Evolutionary conservation across 2,329 filamentous ascomycete species (phyloP).

Genomic region (Fusarium falciforme): DNA sequence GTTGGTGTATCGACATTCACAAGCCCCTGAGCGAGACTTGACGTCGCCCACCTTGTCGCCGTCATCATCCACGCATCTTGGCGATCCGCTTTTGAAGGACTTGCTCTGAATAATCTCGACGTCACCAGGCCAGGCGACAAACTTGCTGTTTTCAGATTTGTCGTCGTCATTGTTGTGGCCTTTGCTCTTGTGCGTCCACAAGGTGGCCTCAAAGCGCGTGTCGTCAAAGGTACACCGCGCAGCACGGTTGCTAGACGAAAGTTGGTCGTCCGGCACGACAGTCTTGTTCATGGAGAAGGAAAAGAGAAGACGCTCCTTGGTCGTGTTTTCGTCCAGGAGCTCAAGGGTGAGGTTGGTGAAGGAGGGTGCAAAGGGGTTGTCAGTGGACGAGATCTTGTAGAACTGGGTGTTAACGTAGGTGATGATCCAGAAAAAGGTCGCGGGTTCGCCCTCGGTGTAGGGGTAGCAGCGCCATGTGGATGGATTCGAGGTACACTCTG

Average conservation of each 20-base stretch:
- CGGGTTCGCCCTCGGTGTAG: slow-evolving; percentile 55
- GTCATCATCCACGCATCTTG: slow-evolving; percentile 61
- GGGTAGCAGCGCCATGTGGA: slow-evolving; percentile 73
- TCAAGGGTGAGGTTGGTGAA: slow-evolving; percentile 65
- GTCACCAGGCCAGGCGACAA: slow-evolving; percentile 66
- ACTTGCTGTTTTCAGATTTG: slow-evolving; percentile 37
- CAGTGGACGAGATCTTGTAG: slow-evolving; percentile 66
- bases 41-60: slow-evolving; percentile 53
- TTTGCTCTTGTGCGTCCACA: slow-evolving; percentile 65
- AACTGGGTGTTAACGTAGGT: slow-evolving; percentile 50
- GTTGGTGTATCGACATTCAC: slow-evolving; percentile 54
- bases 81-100: slow-evolving; percentile 54
- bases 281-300: slow-evolving; percentile 63
- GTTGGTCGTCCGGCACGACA: slow-evolving; percentile 59
- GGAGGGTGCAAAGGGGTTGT: slow-evolving; percentile 66
- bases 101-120: slow-evolving; percentile 66
- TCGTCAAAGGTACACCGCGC: slow-evolving; percentile 69
- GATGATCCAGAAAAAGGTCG: slow-evolving; percentile 73
- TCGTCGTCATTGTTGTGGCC: slow-evolving; percentile 28
- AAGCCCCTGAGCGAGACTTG: slow-evolving; percentile 50
- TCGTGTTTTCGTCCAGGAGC: slow-evolving; percentile 58
- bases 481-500: slow-evolving; percentile 68
- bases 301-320: slow-evolving; percentile 69
- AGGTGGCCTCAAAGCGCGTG: slow-evolving; percentile 65
- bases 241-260: slow-evolving; percentile 56